Evolutionary conservation across 345 rosid species (phyloP), one percentile per base, ranked within the genome.

Genomic region (Carallia pectinifolia): DNA sequence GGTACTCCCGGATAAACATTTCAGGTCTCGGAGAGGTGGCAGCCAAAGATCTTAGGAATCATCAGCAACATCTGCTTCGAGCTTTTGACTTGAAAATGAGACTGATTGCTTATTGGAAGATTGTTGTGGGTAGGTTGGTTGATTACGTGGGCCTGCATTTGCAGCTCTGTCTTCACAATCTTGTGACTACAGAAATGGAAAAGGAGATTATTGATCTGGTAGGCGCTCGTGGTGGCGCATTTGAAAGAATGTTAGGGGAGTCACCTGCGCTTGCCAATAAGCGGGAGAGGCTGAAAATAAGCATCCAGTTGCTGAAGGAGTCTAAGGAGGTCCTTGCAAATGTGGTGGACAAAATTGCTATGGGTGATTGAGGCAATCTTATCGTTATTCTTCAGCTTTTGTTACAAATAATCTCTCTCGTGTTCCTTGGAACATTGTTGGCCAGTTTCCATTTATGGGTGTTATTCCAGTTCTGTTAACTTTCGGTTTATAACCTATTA

Each of bases 31-130:
- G 81, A 5, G 12, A 2, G 66, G 71, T 78, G 18, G 10, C 27
- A 12, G 39, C 67, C 5, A 39, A 1, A 1, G 10, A 60, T 39
- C 65, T 71, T 5, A 8, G 44, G 53, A 8, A 7, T 13, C 12
- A 63, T 6, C 15, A 4, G 29, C 29, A 23, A 2, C n/a, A 8
- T 56, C 36, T 68, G 30, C 31, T 12, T 7, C 38, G 66, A 44
- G 81, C 85, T 3, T 82, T 69, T 5, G 81, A 79, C 63, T n/a
- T 76, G 40, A 79, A 68, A 54, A 73, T 79, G 77, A 76, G 79
- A 38, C 62, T 71, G 72, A 4, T 16, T 7, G 70, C 80, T 2
- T 82, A 79, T 54, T 79, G 82, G 82, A 76, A 70, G 76, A 33
- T 73, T 2, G 82, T 79, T 6, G 37, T 72, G 36, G 66, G 68